Conservation (phyloP, 257 asterid genomes). For the Nicotiana attenuata region DNA sequence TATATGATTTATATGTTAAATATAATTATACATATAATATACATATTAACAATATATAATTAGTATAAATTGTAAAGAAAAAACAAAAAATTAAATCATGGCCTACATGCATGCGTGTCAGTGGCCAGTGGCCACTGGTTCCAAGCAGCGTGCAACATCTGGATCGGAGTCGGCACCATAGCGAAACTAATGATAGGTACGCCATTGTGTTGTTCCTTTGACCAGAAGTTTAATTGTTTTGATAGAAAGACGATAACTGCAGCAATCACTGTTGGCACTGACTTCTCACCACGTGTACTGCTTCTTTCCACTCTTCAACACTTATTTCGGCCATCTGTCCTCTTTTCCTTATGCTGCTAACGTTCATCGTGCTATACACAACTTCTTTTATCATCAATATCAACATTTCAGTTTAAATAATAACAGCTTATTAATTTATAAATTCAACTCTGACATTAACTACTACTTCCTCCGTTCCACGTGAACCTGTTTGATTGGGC, state of each 20-base stretch:
- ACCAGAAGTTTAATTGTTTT: not conserved
- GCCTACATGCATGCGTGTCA: no score
- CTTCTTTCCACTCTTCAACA: constrained; percentile 8
- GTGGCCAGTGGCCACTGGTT: not conserved
- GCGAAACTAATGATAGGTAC: not conserved
- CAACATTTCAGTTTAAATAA: no score
- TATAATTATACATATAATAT: no score
- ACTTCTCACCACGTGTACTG: constrained; percentile 32
- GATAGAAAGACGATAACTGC: not conserved
- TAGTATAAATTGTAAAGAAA: no score
- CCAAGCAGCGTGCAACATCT: not conserved
- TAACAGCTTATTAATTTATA: no score
- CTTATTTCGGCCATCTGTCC: constrained; percentile 37
- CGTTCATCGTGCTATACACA: not conserved
- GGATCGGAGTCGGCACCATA: not conserved
- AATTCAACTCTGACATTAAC: no score
- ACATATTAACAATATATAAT: no score
- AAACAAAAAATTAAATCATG: no score
- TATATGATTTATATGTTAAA: no score
- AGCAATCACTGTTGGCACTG: not conserved
- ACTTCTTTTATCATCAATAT: no score
- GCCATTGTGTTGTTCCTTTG: not conserved
- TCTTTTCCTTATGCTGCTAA: not conserved
- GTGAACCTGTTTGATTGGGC: no score
- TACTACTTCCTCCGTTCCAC: no score